These are phyloP conservation scores for Butyriboletus appendiculatus DNA, from an alignment of 1,284 basidiomycete genomes.

Conservation along the genomic window DNA sequence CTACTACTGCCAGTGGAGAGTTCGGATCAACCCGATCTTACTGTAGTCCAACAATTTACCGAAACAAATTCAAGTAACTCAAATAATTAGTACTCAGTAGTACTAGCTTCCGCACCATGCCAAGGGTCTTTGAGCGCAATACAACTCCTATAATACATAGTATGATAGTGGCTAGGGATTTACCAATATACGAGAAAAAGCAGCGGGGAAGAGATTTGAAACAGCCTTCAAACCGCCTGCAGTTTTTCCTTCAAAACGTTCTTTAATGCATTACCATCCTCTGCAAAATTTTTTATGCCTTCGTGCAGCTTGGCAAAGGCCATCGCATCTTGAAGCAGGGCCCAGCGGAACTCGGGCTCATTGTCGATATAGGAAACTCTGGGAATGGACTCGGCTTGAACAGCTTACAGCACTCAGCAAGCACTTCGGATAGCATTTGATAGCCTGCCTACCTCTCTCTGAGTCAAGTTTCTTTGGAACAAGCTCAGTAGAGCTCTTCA, in stretches of 20 bases:
- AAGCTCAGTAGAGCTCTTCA: conserved; percentile 73
- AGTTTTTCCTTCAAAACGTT: conserved; percentile 81
- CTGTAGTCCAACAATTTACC: background rate
- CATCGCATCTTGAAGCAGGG: conserved; percentile 88
- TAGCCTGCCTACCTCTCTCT: conserved; percentile 49
- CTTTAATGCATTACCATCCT: conserved; percentile 93
- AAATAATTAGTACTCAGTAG: no score
- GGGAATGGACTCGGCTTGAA: conserved; percentile 60
- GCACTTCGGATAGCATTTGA: background rate
- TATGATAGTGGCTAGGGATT: background rate
- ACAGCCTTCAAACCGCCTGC: conserved; percentile 23
- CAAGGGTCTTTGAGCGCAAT: background rate
- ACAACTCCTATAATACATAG: no score
- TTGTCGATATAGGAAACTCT: conserved; percentile 91
- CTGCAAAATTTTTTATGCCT: conserved; percentile 95
- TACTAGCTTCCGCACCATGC: no score
- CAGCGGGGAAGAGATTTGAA: background rate
- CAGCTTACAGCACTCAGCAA: conserved; percentile 35
- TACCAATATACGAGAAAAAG: background rate
- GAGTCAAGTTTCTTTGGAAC: conserved; percentile 88
- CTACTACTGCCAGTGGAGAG: background rate
- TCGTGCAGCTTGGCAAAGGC: conserved; percentile 95
- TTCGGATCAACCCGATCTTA: background rate
- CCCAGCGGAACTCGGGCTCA: conserved; percentile 93
- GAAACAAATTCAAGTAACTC: no score